Percentiles rank a stretch among this genome's conserved stretches.
Evolutionary conservation across 495 filamentous ascomycete genomes (phyloP).

Genomic region (Lophiostoma macrostomum): DNA sequence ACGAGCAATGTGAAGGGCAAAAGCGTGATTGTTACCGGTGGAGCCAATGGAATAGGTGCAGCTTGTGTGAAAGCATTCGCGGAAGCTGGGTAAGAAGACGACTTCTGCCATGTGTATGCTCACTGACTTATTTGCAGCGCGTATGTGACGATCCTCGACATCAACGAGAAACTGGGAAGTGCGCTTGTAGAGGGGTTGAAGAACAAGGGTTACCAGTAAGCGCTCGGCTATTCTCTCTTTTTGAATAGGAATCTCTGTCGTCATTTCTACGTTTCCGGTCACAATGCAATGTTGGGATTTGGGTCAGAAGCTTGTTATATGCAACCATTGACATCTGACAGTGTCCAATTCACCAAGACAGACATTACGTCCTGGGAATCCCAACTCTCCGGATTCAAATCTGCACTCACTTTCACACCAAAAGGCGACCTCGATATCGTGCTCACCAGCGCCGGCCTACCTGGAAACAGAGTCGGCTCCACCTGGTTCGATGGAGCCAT

Average conservation of each 20-base stretch:
- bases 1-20: conserved; percentile 15
- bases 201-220: conserved; percentile 25
- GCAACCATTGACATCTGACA: neutral
- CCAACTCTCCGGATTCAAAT: conserved; percentile 29
- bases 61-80: conserved; percentile 18
- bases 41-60: conserved; percentile 25
- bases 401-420: conserved; percentile 25
- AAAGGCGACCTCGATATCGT: conserved; percentile 20
- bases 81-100: conserved; percentile 20
- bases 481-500: conserved; percentile 4
- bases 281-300: too few species aligned
- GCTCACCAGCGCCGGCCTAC: conserved; percentile 21
- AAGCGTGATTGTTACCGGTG: conserved; percentile 24
- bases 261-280: neutral
- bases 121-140: conserved; percentile 41
- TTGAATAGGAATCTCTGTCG: neutral
- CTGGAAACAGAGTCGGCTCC: neutral
- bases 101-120: neutral
- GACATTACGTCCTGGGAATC: conserved; percentile 29
- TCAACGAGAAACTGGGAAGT: conserved; percentile 28
- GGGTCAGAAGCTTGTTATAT: neutral
- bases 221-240: too few species aligned
- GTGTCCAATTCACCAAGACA: conserved; percentile 36
- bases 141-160: conserved; percentile 34
- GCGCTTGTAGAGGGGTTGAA: conserved; percentile 2